These are phyloP conservation scores for Trametes coccinea DNA, from an alignment of 768 basidiomycete genomes.

Conservation along the genomic window DNA sequence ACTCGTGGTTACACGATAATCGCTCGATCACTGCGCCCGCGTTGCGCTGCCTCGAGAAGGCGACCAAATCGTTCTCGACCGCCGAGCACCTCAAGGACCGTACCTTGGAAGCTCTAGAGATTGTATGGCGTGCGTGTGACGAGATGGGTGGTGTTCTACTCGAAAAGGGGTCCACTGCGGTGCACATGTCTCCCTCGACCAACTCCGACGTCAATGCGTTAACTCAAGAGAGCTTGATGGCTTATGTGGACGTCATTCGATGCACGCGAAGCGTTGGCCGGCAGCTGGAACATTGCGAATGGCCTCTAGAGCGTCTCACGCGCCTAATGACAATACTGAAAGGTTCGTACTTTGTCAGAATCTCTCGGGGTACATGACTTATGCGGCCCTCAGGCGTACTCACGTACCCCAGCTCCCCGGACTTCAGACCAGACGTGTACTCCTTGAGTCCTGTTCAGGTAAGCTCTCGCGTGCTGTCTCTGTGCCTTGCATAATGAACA, in stretches of 20 bases:
- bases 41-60: conserved; percentile 79
- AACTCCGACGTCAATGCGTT: conserved; percentile 41
- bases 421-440: conserved; percentile 90
- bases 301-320: conserved; percentile 62
- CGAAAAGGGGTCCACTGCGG: conserved; percentile 25
- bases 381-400: conserved; percentile 51
- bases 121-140: conserved; percentile 71
- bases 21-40: conserved; percentile 79
- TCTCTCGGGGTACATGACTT: background rate
- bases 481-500: conserved; percentile 19
- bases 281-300: conserved; percentile 53
- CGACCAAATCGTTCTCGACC: conserved; percentile 57
- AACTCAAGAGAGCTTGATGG: conserved; percentile 85
- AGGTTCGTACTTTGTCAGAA: conserved; percentile 40
- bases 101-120: conserved; percentile 53
- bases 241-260: conserved; percentile 72
- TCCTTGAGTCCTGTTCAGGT: conserved; percentile 79
- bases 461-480: conserved; percentile 16
- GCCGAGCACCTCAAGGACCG: conserved; percentile 36
- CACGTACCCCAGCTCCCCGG: conserved; percentile 80
- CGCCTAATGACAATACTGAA: conserved; percentile 79
- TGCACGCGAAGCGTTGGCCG: conserved; percentile 55
- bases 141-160: conserved; percentile 59
- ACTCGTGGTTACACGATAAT: conserved; percentile 63
- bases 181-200: background rate